Conservation (phyloP, 1,284 basidiomycete genomes). For the Trametes hirsuta region DNA sequence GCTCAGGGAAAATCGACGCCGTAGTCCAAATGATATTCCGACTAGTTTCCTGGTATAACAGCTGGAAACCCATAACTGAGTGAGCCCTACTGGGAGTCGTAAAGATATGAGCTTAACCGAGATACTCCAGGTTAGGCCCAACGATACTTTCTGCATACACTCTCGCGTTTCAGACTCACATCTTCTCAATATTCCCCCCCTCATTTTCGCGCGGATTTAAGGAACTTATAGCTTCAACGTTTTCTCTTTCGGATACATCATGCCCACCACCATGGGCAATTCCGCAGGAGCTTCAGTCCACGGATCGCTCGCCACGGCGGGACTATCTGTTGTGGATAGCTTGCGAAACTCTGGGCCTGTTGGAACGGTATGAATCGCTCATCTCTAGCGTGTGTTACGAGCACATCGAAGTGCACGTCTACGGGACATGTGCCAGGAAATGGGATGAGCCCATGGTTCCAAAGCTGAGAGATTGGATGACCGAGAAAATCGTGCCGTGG, state of each 20-base stretch:
- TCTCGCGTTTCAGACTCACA: slow-evolving; percentile 67
- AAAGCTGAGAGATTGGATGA: slow-evolving; percentile 73
- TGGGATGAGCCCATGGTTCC: slow-evolving; percentile 74
- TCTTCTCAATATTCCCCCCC: slow-evolving; percentile 69
- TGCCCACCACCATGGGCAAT: slow-evolving; percentile 30
- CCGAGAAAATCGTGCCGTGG: slow-evolving; percentile 80
- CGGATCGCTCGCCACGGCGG: slow-evolving; percentile 30
- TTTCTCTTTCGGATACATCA: slow-evolving; percentile 39
- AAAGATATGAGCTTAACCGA: neutral
- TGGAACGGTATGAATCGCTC: slow-evolving; percentile 85
- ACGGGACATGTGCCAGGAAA: slow-evolving; percentile 64
- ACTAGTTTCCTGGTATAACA: slow-evolving; percentile 66
- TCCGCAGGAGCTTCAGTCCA: neutral
- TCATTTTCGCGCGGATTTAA: slow-evolving; percentile 69
- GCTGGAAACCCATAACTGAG: slow-evolving; percentile 67
- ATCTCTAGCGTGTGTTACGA: slow-evolving; percentile 85
- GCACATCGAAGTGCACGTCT: slow-evolving; percentile 76
- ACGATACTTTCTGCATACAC: slow-evolving; percentile 64
- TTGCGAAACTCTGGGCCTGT: slow-evolving; percentile 75
- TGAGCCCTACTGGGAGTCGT: slow-evolving; percentile 32
- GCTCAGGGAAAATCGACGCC: slow-evolving; percentile 47
- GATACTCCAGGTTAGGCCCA: slow-evolving; percentile 54
- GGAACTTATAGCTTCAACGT: slow-evolving; percentile 59
- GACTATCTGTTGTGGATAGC: slow-evolving; percentile 55
- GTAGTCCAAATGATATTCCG: slow-evolving; percentile 58